Evolutionary conservation across 2,329 filamentous ascomycete species (phyloP), one percentile per base, ranked within the genome.

Genomic region (Penicillium hordei): DNA sequence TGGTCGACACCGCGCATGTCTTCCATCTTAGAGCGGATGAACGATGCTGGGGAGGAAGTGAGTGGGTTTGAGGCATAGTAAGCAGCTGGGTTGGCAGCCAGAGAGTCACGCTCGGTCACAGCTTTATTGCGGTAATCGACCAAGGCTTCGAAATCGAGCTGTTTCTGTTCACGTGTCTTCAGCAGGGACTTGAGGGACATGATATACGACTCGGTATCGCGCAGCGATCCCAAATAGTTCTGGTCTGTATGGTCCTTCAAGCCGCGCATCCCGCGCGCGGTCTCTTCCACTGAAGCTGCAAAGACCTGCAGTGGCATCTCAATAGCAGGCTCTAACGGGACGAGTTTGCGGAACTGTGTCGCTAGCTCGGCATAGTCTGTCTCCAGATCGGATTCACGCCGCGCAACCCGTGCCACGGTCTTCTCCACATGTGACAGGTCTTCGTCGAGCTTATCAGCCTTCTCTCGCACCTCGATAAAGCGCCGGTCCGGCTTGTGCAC

Each of bases 1-100:
- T 97, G 94, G 75, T 99, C 94, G 4, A 99, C 93, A 15, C 94
- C 94, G 19, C 94, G 88, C 62, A 97, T 93, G 71, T 99, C 94
- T 76, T 99, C 94, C 69, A 99, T 89, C 76, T 97, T 97, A 72
- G 89, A 88, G 44, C 93, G 89, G 65, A 99, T 84, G 79, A 97
- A 97, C 4, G 90, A 88, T 13, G 88, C 90, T 0, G 92, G 89
- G 0, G 92, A 92, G 6, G 87, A 77, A 31, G 76, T 78, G 38
- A 80, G 72, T 7, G 76, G 74, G 62, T 78, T 79, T 2, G 76
- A 77, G 12, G 76, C 86, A 63, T 90, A 81, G 48, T 85, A 84
- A 5, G 82, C 79, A 45, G 78, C 76, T 40, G 83, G 82, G 61
- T 88, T 86, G 12, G 87, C 86, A 39, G 86, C 84, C 3, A 96